A percentile compares a stretch with the other conserved stretches of the same genome.
Conservation (phyloP, 495 filamentous ascomycete species). For the Monascus purpureus region DNA sequence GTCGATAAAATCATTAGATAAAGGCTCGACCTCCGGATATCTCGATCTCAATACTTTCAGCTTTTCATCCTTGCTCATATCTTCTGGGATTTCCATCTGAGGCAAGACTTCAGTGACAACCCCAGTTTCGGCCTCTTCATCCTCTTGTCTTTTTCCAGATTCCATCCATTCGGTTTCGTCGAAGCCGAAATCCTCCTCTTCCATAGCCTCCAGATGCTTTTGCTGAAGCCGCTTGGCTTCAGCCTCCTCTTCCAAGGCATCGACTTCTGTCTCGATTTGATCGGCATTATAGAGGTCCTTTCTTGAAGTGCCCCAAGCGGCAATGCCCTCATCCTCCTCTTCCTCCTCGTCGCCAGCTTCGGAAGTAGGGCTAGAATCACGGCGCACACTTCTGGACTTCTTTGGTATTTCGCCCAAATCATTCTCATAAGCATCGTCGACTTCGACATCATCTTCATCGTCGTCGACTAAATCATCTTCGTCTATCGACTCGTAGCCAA, state of each 20-base stretch:
- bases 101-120: conserved; percentile 73
- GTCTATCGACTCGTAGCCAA: conserved; percentile 44
- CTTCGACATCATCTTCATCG: conserved; percentile 31
- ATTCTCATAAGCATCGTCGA: conserved; percentile 25
- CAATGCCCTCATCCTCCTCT: conserved; percentile 57
- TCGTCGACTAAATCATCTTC: conserved; percentile 41
- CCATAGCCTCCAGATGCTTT: conserved; percentile 75
- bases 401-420: conserved; percentile 12
- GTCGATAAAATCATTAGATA: conserved; percentile 65
- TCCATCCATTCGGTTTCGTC: conserved; percentile 75
- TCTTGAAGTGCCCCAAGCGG: conserved; percentile 75
- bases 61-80: conserved; percentile 63
- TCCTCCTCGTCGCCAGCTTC: conserved; percentile 49
- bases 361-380: conserved; percentile 14
- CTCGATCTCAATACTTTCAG: conserved; percentile 59
- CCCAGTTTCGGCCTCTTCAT: conserved; percentile 26
- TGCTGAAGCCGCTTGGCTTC: conserved; percentile 78
- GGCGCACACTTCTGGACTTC: conserved; percentile 11
- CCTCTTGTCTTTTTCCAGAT: conserved; percentile 22
- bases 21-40: conserved; percentile 83
- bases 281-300: conserved; percentile 90
- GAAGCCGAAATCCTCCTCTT: conserved; percentile 82
- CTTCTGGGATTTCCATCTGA: conserved; percentile 63
- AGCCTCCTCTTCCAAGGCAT: conserved; percentile 82
- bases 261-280: conserved; percentile 76